Evolutionary conservation across 2,329 filamentous ascomycete genomes (phyloP), one percentile per base, ranked within the genome.

Genomic region (Westerdykella ornata): DNA sequence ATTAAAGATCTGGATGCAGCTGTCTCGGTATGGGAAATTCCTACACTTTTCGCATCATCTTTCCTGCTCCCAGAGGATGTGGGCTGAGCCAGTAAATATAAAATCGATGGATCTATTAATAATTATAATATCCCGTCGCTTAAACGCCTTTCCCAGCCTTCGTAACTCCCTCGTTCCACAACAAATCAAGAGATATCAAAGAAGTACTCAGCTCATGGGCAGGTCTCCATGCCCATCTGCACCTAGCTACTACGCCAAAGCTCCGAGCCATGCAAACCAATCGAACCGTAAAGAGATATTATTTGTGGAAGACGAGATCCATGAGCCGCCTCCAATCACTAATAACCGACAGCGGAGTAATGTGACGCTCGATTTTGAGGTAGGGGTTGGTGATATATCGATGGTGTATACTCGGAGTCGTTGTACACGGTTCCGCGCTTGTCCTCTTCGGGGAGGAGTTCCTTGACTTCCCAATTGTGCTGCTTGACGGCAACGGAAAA

Each of bases 401-500:
- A 70, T 47, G 71, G 75, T 2, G 76, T 70, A 30, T 80, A 79
- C 38, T 72, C 74, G 47, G 80, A 80, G 2, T 77, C 77, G 49
- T 83, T 80, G 66, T 89, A 92, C 35, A 84, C 68, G 2, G 85
- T 88, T 44, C 85, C 78, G 45, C 84, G 82, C 44, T 90, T 85
- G 42, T 92, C 87, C 51, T 92, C 86, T 34, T 83, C 79, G 14
- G 92, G 74, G 9, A 87, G 49, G 5, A 63, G 75, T 48, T 97
- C 90, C 72, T 97, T 97, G 62, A 97, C 85, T 63, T 98, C 92
- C 92, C 92, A 98, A 66, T 92, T 96, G 71, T 95, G 94, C 69
- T 87, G 85, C 66, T 90, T 87, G 44, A 88, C 88, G 51, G 90
- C 90, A 37, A 98, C 92, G 2, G 88, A 95, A 69, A 98, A 98